Evolutionary conservation across 208 protist genomes (phyloP).

Genomic region (Trypanosoma mega): DNA sequence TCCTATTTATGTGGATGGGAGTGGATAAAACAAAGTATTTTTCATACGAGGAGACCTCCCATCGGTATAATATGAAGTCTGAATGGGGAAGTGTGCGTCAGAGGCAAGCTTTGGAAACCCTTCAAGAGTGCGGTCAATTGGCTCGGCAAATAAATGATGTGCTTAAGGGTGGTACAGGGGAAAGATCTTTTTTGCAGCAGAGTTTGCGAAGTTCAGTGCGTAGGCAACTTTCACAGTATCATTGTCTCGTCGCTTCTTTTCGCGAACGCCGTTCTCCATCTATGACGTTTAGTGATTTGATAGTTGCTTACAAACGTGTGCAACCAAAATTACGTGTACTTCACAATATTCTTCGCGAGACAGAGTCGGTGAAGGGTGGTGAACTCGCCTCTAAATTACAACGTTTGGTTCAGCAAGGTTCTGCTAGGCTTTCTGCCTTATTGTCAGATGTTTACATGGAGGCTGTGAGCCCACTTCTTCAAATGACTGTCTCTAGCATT

Average conservation of each 20-base stretch:
- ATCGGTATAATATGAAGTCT: slow-evolving; percentile 30
- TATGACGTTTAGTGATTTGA: slow-evolving; percentile 48
- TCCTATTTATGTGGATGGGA: slow-evolving; percentile 74
- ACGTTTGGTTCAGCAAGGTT: slow-evolving; percentile 54
- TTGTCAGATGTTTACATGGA: slow-evolving; percentile 61
- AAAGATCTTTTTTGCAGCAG: slow-evolving; percentile 60
- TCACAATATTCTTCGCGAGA: slow-evolving; percentile 45
- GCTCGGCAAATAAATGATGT: slow-evolving; percentile 40
- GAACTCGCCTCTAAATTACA: slow-evolving; percentile 54
- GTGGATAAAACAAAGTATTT: slow-evolving; percentile 45
- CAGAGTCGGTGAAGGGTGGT: slow-evolving; percentile 56
- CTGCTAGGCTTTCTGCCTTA: slow-evolving; percentile 37
- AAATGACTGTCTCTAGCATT: slow-evolving; percentile 52
- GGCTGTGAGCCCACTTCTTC: slow-evolving; percentile 53
- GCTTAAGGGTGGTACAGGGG: slow-evolving; percentile 30
- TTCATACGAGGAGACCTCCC: slow-evolving; percentile 24
- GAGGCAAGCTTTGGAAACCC: slow-evolving; percentile 26
- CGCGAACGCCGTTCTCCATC: slow-evolving; percentile 32
- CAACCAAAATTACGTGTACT: slow-evolving; percentile 58
- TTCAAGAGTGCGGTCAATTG: slow-evolving; percentile 48
- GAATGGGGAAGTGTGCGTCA: slow-evolving; percentile 30
- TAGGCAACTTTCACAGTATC: slow-evolving; percentile 58
- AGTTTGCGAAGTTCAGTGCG: slow-evolving; percentile 52
- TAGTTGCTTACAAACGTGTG: slow-evolving; percentile 54
- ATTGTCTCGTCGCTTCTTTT: slow-evolving; percentile 56